phyloP scores from a whole-genome alignment of 2,329 filamentous ascomycete species.

The Esteya vermicola region DNA sequence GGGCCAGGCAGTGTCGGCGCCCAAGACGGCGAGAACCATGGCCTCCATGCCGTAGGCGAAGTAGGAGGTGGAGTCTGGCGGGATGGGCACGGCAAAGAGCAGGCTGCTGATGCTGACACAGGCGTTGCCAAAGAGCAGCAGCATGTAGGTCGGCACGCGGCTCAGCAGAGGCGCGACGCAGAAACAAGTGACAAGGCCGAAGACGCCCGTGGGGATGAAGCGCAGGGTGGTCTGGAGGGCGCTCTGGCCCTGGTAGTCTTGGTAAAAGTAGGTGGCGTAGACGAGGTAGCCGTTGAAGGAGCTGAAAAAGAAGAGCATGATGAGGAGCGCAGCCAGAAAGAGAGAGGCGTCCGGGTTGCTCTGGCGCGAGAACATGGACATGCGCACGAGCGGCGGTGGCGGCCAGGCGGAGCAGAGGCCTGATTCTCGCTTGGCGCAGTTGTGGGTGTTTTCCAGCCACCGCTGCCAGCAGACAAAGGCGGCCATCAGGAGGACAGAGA shows the following conservation, averaged over 20 bases:
- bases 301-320: constrained; percentile 53
- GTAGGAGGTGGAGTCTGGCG: constrained; percentile 37
- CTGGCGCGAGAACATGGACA: constrained; percentile 44
- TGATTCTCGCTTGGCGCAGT: constrained; percentile 14
- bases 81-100: constrained; percentile 50
- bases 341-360: constrained; percentile 11
- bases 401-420: constrained; percentile 12
- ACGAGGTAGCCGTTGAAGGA: constrained; percentile 55
- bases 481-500: constrained; percentile 39
- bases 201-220: constrained; percentile 51
- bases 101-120: constrained; percentile 33
- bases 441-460: constrained; percentile 38
- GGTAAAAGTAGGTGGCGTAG: constrained; percentile 56
- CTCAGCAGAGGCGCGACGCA: constrained; percentile 41
- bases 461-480: constrained; percentile 48
- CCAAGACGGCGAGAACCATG: constrained; percentile 51
- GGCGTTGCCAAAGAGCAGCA: constrained; percentile 43
- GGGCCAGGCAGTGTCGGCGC: constrained; percentile 53
- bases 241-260: constrained; percentile 47
- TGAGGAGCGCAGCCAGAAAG: constrained; percentile 48
- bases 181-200: constrained; percentile 41
- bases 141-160: constrained; percentile 40
- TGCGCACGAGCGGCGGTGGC: constrained; percentile 46
- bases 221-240: constrained; percentile 54
- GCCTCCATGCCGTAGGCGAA: constrained; percentile 54